Evolutionary conservation across 1,284 basidiomycete species (phyloP), one percentile per base, ranked within the genome.

Genomic region (Boletus semigastroideus): DNA sequence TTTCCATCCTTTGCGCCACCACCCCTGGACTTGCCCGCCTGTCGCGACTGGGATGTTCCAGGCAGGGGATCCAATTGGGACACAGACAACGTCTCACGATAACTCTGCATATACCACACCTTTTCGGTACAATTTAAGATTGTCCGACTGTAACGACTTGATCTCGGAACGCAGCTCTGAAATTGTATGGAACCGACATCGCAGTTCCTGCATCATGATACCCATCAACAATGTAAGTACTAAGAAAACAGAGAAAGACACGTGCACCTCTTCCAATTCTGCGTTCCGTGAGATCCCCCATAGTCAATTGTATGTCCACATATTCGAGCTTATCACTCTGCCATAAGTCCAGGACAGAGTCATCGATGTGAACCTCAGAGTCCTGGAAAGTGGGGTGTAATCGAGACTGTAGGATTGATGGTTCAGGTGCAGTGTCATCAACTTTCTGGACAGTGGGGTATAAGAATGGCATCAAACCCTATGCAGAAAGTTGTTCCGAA

Each of bases 61-160:
- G 85, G 84, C 7, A 90, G 67, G 9, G 87, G 87, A 61, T 90
- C 83, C 37, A 89, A 74, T 50, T 88, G 85, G 16, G 81, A 78
- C 19, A 79, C 75, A 8, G 80, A 74, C 14, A 76, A 66, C 46
- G 90, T 87, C 64, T 90, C 87, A 14, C 91, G 81, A 65, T 97
- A 97, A 57, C 88, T 92, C 69, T 96, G 93, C 85, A 96, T 94
- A 68, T 97, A 97, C 53, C 93, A 84, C 37, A 97, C 94, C 74
- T 96, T 98, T 72, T 97, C 95, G 70, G n/a, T 96, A 97, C 49
- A 96, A 74, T 70, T 97, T 96, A 49, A 98, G 79, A 67, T 97
- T 97, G 69, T 97, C 95, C 0, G 85, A 80, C 70, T 97, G 94
- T 31, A 97, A 76, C 43, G 82, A 84, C 70, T 94, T 92, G 72